Conservation (phyloP, 352 stramenopile genomes). For the Phytophthora europaea region DNA sequence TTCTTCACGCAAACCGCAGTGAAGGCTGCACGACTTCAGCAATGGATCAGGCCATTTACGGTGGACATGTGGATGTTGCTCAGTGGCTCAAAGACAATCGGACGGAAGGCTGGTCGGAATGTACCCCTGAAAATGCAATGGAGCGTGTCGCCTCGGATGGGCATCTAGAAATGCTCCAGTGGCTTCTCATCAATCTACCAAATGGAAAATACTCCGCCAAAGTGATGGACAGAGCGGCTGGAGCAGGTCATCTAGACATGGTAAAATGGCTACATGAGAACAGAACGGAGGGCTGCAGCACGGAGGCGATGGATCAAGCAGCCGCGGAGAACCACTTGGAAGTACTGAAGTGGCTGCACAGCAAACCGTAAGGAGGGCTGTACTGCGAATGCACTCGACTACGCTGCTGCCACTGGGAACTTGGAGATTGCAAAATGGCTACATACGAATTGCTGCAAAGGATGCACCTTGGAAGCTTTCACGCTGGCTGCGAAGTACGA, state of each 20-base stretch:
- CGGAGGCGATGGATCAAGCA: slow-evolving; percentile 3
- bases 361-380: neutral
- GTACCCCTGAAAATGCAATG: neutral
- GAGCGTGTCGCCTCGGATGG: neutral
- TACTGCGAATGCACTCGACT: neutral
- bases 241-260: neutral
- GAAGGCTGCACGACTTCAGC: neutral
- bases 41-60: neutral
- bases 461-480: neutral
- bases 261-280: neutral
- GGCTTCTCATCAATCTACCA: neutral
- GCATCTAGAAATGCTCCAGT: neutral
- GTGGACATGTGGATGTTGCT: neutral
- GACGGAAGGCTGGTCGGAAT: neutral
- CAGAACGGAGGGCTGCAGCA: neutral
- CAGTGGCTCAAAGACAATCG: neutral
- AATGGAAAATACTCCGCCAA: neutral
- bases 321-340: neutral
- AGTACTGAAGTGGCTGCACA: slow-evolving; percentile 1
- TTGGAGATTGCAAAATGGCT: slow-evolving; percentile 1
- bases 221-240: neutral
- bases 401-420: neutral
- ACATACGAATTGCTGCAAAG: neutral
- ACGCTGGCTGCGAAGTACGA: neutral
- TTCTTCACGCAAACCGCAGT: neutral